Percentiles rank a stretch among this genome's conserved stretches.
These are phyloP conservation scores for Bothriochloa decipiens DNA, from an alignment of 176 grass and related monocot species.

Conservation along the genomic window DNA sequence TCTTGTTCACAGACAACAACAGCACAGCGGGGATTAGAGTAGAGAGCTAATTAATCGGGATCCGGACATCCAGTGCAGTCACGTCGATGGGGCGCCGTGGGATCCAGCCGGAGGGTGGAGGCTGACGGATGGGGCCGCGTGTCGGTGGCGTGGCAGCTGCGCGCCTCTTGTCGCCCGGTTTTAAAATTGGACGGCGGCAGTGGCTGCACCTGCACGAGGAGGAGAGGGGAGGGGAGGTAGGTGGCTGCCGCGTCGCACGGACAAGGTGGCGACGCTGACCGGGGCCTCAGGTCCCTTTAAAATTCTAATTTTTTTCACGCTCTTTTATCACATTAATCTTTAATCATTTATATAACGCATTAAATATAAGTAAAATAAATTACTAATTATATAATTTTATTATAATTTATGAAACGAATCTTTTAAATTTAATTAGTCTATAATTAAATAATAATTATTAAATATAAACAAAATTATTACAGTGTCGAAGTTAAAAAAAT, in stretches of 20 bases:
- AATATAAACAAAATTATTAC: no score
- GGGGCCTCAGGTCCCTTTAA: no score
- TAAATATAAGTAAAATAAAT: no score
- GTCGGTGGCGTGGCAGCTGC: constrained; percentile 2
- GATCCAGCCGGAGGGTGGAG: not conserved
- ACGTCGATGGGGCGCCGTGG: not conserved
- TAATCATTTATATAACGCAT: no score
- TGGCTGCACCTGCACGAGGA: not conserved
- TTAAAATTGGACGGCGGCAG: not conserved
- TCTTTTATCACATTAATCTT: no score
- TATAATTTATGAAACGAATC: no score
- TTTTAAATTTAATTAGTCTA: no score
- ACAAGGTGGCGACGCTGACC: constrained; percentile 22
- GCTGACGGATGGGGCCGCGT: constrained; percentile 1
- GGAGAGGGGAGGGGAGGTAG: not conserved
- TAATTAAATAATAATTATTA: no score
- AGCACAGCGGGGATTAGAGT: not conserved
- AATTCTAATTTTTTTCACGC: no score
- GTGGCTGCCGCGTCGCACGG: constrained; percentile 31
- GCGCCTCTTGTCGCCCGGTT: not conserved
- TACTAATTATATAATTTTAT: no score
- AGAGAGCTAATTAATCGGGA: not conserved
- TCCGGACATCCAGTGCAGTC: not conserved
- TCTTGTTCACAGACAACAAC: not conserved
- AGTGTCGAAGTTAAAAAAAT: no score